These are phyloP conservation scores for Lepidium africanum DNA, from an alignment of 345 rosid species.

Conservation along the genomic window DNA sequence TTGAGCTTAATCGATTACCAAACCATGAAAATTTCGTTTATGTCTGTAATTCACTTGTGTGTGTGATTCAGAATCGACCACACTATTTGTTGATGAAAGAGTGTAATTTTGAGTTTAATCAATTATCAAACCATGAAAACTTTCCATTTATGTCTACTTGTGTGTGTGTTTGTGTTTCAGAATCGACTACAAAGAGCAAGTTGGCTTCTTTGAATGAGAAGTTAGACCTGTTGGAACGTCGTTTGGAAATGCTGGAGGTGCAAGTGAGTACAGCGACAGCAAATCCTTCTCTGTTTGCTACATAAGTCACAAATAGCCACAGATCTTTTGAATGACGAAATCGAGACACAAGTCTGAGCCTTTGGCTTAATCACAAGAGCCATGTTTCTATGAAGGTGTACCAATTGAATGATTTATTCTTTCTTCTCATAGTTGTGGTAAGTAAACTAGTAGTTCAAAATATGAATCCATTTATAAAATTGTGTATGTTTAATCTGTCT, in stretches of 20 bases:
- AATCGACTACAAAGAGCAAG: conserved; percentile 88
- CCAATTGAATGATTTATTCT: conserved; percentile 5
- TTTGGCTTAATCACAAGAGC: not conserved
- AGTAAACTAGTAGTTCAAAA: not conserved
- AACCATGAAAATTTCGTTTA: not conserved
- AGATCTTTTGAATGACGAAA: not conserved
- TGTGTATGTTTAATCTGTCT: conserved; percentile 13
- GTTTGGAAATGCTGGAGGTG: conserved; percentile 80
- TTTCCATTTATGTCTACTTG: not conserved
- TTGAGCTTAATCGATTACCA: no score
- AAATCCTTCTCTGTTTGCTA: conserved; percentile 68
- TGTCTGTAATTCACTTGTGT: not conserved
- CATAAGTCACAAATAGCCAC: conserved; percentile 28
- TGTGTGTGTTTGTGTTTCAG: conserved; percentile 31
- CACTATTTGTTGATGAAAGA: not conserved
- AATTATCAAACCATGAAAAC: not conserved
- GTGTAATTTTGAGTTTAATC: not conserved
- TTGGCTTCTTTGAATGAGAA: conserved; percentile 79
- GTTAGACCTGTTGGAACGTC: conserved; percentile 80
- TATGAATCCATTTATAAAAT: not conserved
- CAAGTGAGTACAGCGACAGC: conserved; percentile 88
- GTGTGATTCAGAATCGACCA: not conserved
- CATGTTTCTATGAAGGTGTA: conserved; percentile 2
- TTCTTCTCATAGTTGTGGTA: not conserved
- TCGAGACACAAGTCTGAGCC: not conserved